Base-by-base conservation (phyloP, 2,329 filamentous ascomycete species). In the Lasiodiplodia citricola region DNA sequence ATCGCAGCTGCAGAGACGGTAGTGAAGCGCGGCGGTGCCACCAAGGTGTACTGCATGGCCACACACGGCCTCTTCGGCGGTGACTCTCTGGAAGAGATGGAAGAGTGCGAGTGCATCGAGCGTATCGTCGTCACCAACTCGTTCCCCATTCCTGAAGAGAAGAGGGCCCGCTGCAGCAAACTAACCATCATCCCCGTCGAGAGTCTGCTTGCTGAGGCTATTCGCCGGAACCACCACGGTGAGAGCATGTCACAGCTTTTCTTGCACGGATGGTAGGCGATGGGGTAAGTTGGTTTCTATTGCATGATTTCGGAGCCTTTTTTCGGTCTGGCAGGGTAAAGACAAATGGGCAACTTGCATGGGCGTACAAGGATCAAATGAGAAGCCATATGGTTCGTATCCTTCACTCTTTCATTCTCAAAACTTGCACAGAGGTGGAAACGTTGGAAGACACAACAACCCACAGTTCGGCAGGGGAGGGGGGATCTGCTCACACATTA, bases 1-100 rank as follows among this genome's bases (percentile, higher is more conserved):
- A 96, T 99, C 73, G 95, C 95, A 6, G 96, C 96, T 7, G 96
- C 96, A 14, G 96, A 99, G 84, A 97, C 94, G 1, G 95, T 97
- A 2, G 92, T 97, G 66, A 98, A 98, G 85, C 89, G 92, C 72
- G 96, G 96, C 72, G 88, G 89, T 55, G 96, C 96, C 1, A 97
- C 92, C 74, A 96, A 92, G 80, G 96, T 99, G 44, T 98, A 97
- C 81, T 97, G 94, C 85, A 97, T 99, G 83, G 96, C 95, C 8
- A 98, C 96, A 0, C 96, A 99, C 76, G 96, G 94, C 51, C 87
- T 99, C 44, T 98, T 99, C 79, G 94, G 94, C 25, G 92, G 90
- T 56, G 92, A 97, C 77, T 93, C 92, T 72, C 87, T 99, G 18
- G 91, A 94, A 75, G 93, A 97, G 80, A 89, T 99, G 83, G 91